Base-by-base conservation (phyloP, 208 protist genomes). In the Trypanosoma rangeli region DNA sequence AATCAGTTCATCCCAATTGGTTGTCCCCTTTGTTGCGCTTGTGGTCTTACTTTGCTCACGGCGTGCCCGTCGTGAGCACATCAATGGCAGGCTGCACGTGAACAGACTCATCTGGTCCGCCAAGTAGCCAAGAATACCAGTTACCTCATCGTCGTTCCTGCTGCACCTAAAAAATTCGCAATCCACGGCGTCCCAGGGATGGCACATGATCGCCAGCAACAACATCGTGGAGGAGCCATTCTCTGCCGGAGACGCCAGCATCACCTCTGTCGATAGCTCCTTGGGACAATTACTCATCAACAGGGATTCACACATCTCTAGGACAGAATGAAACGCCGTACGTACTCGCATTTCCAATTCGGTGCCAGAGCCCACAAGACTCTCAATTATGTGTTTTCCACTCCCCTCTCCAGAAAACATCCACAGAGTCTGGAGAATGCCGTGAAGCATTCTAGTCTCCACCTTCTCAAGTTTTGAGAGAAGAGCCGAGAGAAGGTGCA, bases 141-240 rank as follows among this genome's bases (percentile, higher is more conserved):
- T 12, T 42, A 68, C 64, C 62, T 85, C 78, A 33, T 73, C 58
- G 28, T 86, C 84, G 57, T 69, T 76, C 33, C 63, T 70, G 39
- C 65, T 83, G 35, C 42, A 65, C 42, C 66, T 82, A 68, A 94
- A 86, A 28, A 90, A 62, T 28, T 93, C 90, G 54, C 87, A 89
- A 68, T 96, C 90, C 16, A 84, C 72, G 22, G 78, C 77, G 52
- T 96, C 90, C 85, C 86, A 96, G 35, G 90, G 87, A 49, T 90
- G 80, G 69, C 87, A 96, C 57, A 94, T 67, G 42, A 96, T 84
- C 24, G 79, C 79, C 37, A 94, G 78, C 44, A 94, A 75, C 26
- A 82, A 70, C 79, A 94, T 83, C 24, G 75, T 80, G 15, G 76
- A 80, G 0, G 70, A 52, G 4, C 90, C 87, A 55, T 83, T 67